Evolutionary conservation across 2,329 filamentous ascomycete species (phyloP), one percentile per base, ranked within the genome.

Genomic region (Arthrinium phaeospermum): DNA sequence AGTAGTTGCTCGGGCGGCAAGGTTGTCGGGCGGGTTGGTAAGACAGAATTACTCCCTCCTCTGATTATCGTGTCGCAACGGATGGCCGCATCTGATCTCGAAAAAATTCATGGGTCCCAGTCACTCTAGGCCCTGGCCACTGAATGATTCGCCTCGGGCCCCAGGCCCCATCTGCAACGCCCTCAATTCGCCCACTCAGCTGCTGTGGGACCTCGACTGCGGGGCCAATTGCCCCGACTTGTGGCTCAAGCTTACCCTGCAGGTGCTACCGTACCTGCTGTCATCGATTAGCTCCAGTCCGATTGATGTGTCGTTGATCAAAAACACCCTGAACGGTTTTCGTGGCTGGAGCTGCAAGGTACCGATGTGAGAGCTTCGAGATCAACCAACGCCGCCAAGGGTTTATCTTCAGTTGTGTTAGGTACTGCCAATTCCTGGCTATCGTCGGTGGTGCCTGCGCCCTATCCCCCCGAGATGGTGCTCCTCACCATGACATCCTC

Each of bases 401-500:
- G 22, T 4, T 37, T 37, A 12, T 10, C 24, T 16, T 57, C 13
- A 30, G 6, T 34, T 34, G 5, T 41, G 30, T 34, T 13, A n/a
- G n/a, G n/a, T n/a, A 7, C 22, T 10, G 16, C 12, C 16, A 37
- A 19, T 19, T 14, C 24, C 30, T 19, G 13, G 14, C 16, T 13
- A 19, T 30, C 12, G 14, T 34, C 4, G n/a, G 34, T 3, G 30
- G 57, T 34, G 34, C 19, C 41, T 41, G 34, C 57, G 19, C 57
- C 49, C 12, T 41, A 2, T 7, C 19, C n/a, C 30, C 10, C n/a
- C 4, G 16, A 68, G 14, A 96, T 96, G 93, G 93, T 95, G 24
- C 86, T 93, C 61, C 89, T 96, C 57, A 93, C 91, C n/a, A 92
- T 94, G 86, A 95, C 93, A 4, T 81, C 88, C 76, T 85, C 89